Base-by-base conservation (phyloP, 495 filamentous ascomycete species). In the Jackrogersella minutella region DNA sequence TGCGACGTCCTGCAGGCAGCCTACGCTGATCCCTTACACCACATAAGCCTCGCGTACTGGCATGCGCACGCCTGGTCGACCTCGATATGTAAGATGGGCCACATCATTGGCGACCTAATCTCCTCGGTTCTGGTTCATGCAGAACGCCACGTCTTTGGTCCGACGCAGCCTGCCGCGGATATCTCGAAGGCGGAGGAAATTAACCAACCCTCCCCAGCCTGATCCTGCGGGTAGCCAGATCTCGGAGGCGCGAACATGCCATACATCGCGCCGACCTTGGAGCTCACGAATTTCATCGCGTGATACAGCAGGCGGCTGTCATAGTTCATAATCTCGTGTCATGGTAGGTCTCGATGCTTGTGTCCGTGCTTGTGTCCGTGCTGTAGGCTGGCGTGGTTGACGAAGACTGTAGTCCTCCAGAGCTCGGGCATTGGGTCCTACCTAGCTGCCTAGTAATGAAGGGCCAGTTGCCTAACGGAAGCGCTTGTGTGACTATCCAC, bases 141-240 rank as follows among this genome's bases (percentile, higher is more conserved):
- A 22, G 40, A 21, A 7, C 34, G 14, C 26, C 28, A 44, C 16
- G 14, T 43, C 47, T 16, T 26, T 37, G 22, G 14, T 33, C 59
- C 37, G 50, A 62, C 13, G 47, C 17, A 13, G 14, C 21, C 14
- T 36, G 13, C 40, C 50, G 51, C 9, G 21, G 24, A 37, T 54
- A 39, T 52, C 53, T 36, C 50, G 33, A 28, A 16, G 14, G 26
- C 3, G 26, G 7, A 34, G 16, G 13, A 22, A 19, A 34, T 44
- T 14, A 44, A 21, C 24, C 46, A 40, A 40, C 26, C 16, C 53
- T 36, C 14, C 41, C 44, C 9, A 28, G 17, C 39, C 4, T 63
- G 54, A 68, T 68, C 64, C 52, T 68, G 64, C 58, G 39, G 58
- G 52, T 68, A 68, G 64, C 64, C 64, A 68, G 58, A 47, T 58